Evolutionary conservation across 2,329 filamentous ascomycete genomes (phyloP), one percentile per base, ranked within the genome.

Genomic region (Sarocladiaceae sp.): DNA sequence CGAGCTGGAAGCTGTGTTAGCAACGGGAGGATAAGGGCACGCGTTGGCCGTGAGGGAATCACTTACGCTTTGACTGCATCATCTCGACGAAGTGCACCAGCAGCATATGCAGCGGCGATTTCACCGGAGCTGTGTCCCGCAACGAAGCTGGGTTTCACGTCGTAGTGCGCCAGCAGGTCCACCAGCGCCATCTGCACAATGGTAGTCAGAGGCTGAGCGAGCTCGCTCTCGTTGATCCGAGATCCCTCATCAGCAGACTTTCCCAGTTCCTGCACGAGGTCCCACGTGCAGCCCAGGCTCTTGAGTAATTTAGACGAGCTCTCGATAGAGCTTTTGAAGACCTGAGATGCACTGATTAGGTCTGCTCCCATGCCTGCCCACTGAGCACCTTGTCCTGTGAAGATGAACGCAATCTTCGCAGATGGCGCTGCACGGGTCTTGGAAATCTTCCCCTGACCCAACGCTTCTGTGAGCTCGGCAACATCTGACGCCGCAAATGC

Each of bases 11-110:
- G n/a, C n/a, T n/a, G n/a, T n/a, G n/a, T n/a, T n/a, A n/a, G n/a
- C n/a, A n/a, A n/a, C n/a, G n/a, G n/a, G n/a, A n/a, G n/a, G n/a
- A n/a, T n/a, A 75, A 67, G 25, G 70, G 66, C 1, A 73, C 75
- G 15, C 75, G 66, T 56, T 73, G 70, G 59, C 80, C n/a, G n/a
- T n/a, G n/a, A 83, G 1, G 78, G 78, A 12, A 76, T 68, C 1
- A 68, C 65, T 62, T 79, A 72, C 44, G n/a, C n/a, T n/a, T n/a
- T n/a, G n/a, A n/a, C n/a, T n/a, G 73, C 71, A 1, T 70, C 64
- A 25, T 76, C 67, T 29, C 76, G 68, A 2, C 66, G 67, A 25
- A 78, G 63, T 11, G 73, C 65, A 17, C 33, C 33, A n/a, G 20
- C 13, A 8, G 72, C 69, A 52, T 70, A 73, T 0, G 75, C 75